Evolutionary conservation across 1,284 basidiomycete species (phyloP).

Genomic region (Ganoderma leucocontextum): DNA sequence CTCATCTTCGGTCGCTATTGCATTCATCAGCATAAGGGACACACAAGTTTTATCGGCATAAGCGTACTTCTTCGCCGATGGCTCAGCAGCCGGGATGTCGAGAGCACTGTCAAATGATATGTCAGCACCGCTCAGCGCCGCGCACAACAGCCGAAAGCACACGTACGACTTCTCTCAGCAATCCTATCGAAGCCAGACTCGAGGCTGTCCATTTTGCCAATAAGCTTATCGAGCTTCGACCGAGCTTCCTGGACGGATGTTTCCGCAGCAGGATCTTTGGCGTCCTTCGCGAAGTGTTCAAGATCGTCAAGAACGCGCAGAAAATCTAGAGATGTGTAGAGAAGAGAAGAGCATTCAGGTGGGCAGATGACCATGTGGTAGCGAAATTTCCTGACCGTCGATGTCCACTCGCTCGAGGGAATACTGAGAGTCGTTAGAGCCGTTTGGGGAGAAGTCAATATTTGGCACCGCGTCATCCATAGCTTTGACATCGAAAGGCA

Average conservation of each 20-base stretch:
- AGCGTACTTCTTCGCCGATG: conserved; percentile 74
- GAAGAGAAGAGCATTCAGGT: not conserved
- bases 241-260: conserved; percentile 71
- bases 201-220: conserved; percentile 79
- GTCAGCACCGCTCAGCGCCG: conserved; percentile 11
- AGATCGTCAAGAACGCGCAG: conserved; percentile 72
- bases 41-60: not conserved
- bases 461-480: conserved; percentile 81
- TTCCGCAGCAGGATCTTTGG: conserved; percentile 54
- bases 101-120: conserved; percentile 61
- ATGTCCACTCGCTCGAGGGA: conserved; percentile 77
- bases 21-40: conserved; percentile 11
- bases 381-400: conserved; percentile 58
- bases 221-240: conserved; percentile 66
- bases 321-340: conserved; percentile 52
- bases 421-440: conserved; percentile 56
- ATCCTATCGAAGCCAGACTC: conserved; percentile 83
- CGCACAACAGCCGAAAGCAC: conserved; percentile 7
- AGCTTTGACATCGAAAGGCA: conserved; percentile 80
- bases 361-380: not conserved
- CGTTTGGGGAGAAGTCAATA: conserved; percentile 79
- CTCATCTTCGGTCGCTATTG: conserved; percentile 71
- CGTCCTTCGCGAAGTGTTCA: conserved; percentile 58
- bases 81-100: conserved; percentile 69
- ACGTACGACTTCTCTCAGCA: conserved; percentile 76